phyloP scores from a whole-genome alignment of 495 filamentous ascomycete species.

The Cercophora sp. region DNA sequence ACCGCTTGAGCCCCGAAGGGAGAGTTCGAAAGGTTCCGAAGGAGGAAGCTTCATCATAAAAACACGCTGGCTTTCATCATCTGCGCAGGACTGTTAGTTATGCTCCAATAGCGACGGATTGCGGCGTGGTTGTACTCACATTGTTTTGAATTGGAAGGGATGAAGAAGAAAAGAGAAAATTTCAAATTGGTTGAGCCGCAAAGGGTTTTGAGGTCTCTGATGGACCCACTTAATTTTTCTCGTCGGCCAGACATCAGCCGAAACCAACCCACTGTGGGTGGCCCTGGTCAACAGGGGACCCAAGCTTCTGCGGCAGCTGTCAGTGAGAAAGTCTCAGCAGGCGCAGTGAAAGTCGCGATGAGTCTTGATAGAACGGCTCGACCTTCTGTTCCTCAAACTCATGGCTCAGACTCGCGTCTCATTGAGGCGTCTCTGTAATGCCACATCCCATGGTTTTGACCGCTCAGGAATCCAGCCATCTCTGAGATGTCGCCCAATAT shows the following conservation, averaged over 20 bases:
- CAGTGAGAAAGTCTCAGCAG: not conserved
- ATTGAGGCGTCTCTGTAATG: conserved; percentile 21
- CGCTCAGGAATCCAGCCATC: not conserved
- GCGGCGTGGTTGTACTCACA: conserved; percentile 54
- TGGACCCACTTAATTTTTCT: conserved; percentile 20
- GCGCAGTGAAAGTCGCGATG: conserved; percentile 1
- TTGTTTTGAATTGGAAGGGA: conserved; percentile 96
- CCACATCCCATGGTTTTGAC: not conserved
- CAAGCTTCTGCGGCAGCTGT: conserved; percentile 2
- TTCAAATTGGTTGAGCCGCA: conserved; percentile 15
- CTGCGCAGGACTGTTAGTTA: conserved; percentile 53
- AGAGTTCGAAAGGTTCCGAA: conserved; percentile 68
- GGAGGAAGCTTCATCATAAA: conserved; percentile 72
- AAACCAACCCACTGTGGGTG: not conserved
- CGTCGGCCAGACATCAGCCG: too few species aligned
- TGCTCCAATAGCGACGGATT: conserved; percentile 17
- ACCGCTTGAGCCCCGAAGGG: conserved; percentile 88
- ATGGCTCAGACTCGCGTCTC: conserved; percentile 24
- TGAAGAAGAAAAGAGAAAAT: conserved; percentile 54
- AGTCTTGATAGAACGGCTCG: not conserved
- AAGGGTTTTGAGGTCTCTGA: conserved; percentile 14
- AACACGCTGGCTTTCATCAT: conserved; percentile 99
- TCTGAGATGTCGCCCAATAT: conserved; percentile 2
- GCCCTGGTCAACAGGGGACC: conserved; percentile 4
- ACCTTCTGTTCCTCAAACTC: not conserved